Evolutionary conservation across 345 rosid species (phyloP).

Genomic region (Gossypium ekmanianum): DNA sequence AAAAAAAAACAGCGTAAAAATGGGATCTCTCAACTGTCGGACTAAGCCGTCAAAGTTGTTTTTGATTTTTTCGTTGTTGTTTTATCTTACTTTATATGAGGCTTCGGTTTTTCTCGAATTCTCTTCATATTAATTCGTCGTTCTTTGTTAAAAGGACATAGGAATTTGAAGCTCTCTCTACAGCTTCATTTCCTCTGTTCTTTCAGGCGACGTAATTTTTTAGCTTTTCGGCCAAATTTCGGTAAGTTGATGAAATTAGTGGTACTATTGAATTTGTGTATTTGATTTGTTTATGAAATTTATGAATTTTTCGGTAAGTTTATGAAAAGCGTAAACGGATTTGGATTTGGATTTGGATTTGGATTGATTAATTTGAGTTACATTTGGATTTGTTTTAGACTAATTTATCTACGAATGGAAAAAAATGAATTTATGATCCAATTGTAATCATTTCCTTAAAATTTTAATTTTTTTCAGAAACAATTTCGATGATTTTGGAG

Average conservation of each 20-base stretch:
- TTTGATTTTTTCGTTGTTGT: not conserved
- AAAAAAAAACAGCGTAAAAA: not conserved
- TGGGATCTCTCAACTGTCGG: slow-evolving; percentile 4
- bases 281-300: not conserved
- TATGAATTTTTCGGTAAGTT: not conserved
- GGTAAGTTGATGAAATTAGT: not conserved
- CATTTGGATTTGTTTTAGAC: not conserved
- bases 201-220: not conserved
- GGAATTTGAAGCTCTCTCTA: not conserved
- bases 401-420: not conserved
- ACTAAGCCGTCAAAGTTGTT: not conserved
- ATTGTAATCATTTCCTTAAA: not conserved
- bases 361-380: not conserved
- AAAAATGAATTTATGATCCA: not conserved
- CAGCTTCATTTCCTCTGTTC: not conserved
- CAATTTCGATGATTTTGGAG: not conserved
- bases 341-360: not conserved
- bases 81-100: not conserved
- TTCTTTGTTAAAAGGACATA: not conserved
- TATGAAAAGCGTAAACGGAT: not conserved
- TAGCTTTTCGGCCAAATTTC: not conserved
- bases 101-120: not conserved
- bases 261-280: not conserved
- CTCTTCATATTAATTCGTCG: not conserved
- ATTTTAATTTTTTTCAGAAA: not conserved